Percentiles rank a stretch among this genome's conserved stretches.
Evolutionary conservation across 305 asterid species (phyloP).

Genomic region (Rubia peregrina): DNA sequence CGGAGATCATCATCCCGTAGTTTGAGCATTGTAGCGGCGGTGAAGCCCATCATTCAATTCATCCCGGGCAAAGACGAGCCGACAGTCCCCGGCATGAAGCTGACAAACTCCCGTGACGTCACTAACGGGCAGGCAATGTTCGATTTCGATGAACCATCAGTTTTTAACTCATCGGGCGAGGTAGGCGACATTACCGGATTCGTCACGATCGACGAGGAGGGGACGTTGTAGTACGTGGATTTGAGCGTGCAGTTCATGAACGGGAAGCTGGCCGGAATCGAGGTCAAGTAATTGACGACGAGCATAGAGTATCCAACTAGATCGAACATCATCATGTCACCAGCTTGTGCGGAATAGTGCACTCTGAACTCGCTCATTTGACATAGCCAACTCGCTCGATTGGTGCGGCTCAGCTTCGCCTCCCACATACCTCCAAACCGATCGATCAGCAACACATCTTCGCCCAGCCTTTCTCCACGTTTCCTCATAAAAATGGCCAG

Average conservation of each 20-base stretch:
- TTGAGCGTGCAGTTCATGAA: conserved; percentile 64
- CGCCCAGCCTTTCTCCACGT: too few relatives aligned
- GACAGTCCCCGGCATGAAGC: conserved; percentile 81
- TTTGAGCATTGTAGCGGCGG: conserved; percentile 39
- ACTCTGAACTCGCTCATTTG: neutral
- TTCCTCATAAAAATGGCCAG: too few relatives aligned
- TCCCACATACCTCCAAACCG: too few relatives aligned
- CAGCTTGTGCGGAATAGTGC: neutral
- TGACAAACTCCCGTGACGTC: conserved; percentile 86
- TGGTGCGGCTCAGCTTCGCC: neutral
- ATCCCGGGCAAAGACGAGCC: conserved; percentile 82
- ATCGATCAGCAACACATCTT: too few relatives aligned
- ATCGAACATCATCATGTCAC: neutral
- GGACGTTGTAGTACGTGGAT: conserved; percentile 71
- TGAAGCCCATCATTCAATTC: conserved; percentile 80
- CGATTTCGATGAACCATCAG: conserved; percentile 70
- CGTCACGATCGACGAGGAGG: conserved; percentile 93
- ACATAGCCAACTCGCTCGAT: neutral
- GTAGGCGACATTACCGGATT: conserved; percentile 92
- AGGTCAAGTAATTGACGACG: conserved; percentile 50
- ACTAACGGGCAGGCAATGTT: conserved; percentile 86
- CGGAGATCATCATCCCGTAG: conserved; percentile 17
- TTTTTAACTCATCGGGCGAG: conserved; percentile 78
- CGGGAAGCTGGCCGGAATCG: conserved; percentile 88
- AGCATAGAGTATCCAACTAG: neutral